Conservation (phyloP, 306 rosid genomes). For the Elaeagnus macrophylla region DNA sequence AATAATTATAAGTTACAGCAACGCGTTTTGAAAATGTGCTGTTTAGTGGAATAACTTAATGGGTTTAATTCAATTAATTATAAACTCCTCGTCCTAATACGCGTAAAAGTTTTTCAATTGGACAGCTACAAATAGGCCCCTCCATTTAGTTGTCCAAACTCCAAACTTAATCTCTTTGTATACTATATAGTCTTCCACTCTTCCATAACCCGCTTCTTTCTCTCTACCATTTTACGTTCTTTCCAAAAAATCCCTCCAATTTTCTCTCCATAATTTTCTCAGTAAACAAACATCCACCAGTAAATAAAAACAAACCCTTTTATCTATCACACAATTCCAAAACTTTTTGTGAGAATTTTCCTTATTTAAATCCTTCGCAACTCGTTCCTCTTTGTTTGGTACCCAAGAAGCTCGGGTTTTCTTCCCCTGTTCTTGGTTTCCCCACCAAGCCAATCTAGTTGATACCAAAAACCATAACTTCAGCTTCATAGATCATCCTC, state of each 20-base stretch:
- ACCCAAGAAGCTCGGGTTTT: slow-evolving; percentile 26
- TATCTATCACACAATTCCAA: slow-evolving; percentile 29
- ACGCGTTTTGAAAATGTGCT: no score
- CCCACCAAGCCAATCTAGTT: slow-evolving; percentile 11
- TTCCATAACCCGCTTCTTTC: neutral
- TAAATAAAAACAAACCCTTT: neutral
- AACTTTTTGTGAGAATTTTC: slow-evolving; percentile 37
- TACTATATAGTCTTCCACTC: neutral
- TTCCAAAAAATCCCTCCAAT: neutral
- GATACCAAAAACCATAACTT: neutral
- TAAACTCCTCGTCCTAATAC: slow-evolving; percentile 15
- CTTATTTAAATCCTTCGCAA: slow-evolving; percentile 38
- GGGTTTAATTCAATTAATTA: no score
- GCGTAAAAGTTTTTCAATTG: slow-evolving; percentile 16
- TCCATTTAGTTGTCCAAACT: neutral
- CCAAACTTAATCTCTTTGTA: no score
- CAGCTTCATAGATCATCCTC: neutral
- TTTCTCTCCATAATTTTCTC: slow-evolving; percentile 20
- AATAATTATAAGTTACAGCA: no score
- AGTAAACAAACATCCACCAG: slow-evolving; percentile 4
- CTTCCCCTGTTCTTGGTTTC: slow-evolving; percentile 34
- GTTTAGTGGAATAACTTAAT: no score
- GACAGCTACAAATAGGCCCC: slow-evolving; percentile 14
- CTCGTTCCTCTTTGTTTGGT: slow-evolving; percentile 25
- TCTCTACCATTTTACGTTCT: slow-evolving; percentile 2